Percentiles rank a stretch among this genome's conserved stretches.
phyloP scores from a whole-genome alignment of 495 filamentous ascomycete genomes.

The Bacidia gigantensis region DNA sequence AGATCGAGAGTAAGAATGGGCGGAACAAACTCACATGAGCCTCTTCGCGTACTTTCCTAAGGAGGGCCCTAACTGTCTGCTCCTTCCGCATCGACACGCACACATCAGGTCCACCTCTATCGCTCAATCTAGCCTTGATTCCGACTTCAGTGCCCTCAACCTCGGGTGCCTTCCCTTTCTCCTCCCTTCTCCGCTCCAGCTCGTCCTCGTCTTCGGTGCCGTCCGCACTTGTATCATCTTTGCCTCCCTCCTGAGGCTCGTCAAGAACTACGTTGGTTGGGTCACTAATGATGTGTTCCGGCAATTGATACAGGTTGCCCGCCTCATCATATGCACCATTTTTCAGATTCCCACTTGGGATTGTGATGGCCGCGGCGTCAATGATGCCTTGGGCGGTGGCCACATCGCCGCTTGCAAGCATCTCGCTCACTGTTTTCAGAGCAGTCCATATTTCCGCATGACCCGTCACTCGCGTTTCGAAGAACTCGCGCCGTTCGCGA shows the following conservation, averaged over 20 bases:
- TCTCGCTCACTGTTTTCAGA: constrained; percentile 47
- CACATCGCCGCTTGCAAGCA: constrained; percentile 47
- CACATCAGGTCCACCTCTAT: constrained; percentile 51
- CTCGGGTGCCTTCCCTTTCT: constrained; percentile 46
- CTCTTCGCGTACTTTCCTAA: constrained; percentile 49
- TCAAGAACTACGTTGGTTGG: constrained; percentile 52
- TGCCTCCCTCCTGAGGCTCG: constrained; percentile 7
- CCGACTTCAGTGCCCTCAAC: constrained; percentile 35
- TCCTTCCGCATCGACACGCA: constrained; percentile 43
- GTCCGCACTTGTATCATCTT: constrained; percentile 24
- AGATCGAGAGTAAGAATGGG: not conserved
- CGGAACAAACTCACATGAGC: constrained; percentile 40
- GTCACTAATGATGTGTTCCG: constrained; percentile 61
- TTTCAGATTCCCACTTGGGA: constrained; percentile 59
- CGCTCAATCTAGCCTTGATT: constrained; percentile 53
- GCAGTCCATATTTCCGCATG: constrained; percentile 66
- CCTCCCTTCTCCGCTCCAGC: constrained; percentile 45
- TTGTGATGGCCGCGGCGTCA: constrained; percentile 62
- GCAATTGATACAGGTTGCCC: constrained; percentile 63
- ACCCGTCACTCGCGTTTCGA: constrained; percentile 71
- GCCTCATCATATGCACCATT: constrained; percentile 66
- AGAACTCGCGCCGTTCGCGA: constrained; percentile 51
- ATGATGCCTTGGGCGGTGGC: constrained; percentile 64
- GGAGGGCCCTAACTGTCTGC: constrained; percentile 48
- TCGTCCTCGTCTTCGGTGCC: constrained; percentile 38